Evolutionary conservation across 768 basidiomycete genomes (phyloP).

Genomic region (Scleroderma citrinum): DNA sequence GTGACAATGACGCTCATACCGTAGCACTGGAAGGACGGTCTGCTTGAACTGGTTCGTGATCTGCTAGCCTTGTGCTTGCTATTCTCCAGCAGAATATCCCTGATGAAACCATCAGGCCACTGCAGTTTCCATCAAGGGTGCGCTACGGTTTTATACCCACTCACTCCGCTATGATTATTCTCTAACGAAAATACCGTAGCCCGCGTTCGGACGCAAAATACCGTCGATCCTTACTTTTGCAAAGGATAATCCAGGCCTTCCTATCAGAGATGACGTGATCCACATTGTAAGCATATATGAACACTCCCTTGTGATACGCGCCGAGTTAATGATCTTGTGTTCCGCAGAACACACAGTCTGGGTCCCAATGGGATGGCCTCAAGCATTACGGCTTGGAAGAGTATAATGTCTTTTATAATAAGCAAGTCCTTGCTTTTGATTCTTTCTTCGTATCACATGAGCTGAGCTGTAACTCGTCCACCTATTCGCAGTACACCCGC

Average conservation of each 20-base stretch:
- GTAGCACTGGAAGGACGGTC: conserved; percentile 51
- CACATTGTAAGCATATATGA: conserved; percentile 46
- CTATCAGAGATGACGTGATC: conserved; percentile 42
- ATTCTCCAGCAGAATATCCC: neutral
- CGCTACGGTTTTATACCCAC: too few species aligned
- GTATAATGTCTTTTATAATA: conserved; percentile 57
- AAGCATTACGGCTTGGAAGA: conserved; percentile 50
- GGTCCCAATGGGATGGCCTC: conserved; percentile 66
- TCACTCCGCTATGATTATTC: too few species aligned
- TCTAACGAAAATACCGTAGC: conserved; percentile 33
- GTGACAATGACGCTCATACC: too few species aligned
- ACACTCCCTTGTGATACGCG: too few species aligned
- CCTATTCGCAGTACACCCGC: conserved; percentile 36
- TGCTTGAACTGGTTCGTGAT: conserved; percentile 57
- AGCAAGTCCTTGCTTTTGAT: conserved; percentile 31
- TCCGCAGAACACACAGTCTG: conserved; percentile 61
- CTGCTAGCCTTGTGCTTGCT: neutral
- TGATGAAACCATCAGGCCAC: conserved; percentile 39
- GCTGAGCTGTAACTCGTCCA: neutral
- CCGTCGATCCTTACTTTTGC: conserved; percentile 44
- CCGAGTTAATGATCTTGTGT: neutral
- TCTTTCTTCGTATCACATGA: neutral
- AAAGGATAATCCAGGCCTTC: conserved; percentile 12
- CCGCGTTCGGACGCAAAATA: conserved; percentile 47
- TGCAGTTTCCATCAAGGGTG: conserved; percentile 64